phyloP scores from a whole-genome alignment of 805 yeast species.

The Cyberlindnera petersonii region DNA sequence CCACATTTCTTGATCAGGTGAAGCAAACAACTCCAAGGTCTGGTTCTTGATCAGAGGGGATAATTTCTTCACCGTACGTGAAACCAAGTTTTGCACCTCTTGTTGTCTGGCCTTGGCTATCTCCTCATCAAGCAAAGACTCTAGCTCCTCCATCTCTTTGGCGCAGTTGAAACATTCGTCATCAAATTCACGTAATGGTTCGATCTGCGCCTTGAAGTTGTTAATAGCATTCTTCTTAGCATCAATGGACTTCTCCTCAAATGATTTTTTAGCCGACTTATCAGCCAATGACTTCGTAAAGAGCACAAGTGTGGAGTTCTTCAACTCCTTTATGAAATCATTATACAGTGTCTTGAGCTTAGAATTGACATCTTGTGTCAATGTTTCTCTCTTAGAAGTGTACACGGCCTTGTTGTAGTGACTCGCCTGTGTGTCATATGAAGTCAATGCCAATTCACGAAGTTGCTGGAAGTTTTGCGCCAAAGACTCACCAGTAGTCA shows the following conservation, averaged over 20 bases:
- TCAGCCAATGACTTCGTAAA: slow-evolving; percentile 29
- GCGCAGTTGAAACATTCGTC: slow-evolving; percentile 27
- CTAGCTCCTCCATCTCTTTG: slow-evolving; percentile 32
- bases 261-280: slow-evolving; percentile 30
- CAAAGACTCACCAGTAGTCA: slow-evolving; percentile 29
- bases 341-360: slow-evolving; percentile 43
- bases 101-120: slow-evolving; percentile 18
- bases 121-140: slow-evolving; percentile 28
- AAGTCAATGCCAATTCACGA: slow-evolving; percentile 42
- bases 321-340: slow-evolving; percentile 36
- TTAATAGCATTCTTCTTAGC: slow-evolving; percentile 28
- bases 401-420: slow-evolving; percentile 70
- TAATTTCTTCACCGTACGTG: slow-evolving; percentile 45
- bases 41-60: slow-evolving; percentile 45
- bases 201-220: slow-evolving; percentile 15
- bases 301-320: slow-evolving; percentile 30
- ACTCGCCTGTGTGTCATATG: slow-evolving; percentile 70
- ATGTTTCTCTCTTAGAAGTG: slow-evolving; percentile 49
- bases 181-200: slow-evolving; percentile 20
- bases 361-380: slow-evolving; percentile 46
- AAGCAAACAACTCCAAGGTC: slow-evolving; percentile 43
- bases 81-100: slow-evolving; percentile 33
- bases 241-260: slow-evolving; percentile 30
- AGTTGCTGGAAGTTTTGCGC: slow-evolving; percentile 43
- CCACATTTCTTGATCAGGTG: slow-evolving; percentile 58